Conservation (phyloP, 257 asterid genomes). For the Perilla frutescens region DNA sequence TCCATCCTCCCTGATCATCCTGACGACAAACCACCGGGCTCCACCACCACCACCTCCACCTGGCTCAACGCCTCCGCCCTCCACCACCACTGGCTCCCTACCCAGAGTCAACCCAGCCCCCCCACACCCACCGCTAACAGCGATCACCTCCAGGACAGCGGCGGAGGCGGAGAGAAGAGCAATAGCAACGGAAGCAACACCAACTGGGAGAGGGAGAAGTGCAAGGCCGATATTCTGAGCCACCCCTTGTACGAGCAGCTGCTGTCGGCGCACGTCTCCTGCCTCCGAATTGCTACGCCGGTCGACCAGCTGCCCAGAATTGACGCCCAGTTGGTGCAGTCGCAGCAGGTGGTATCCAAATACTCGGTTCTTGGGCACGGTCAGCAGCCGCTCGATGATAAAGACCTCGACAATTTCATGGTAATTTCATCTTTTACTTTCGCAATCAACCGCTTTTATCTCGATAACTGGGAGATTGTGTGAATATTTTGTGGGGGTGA, state of each 20-base stretch:
- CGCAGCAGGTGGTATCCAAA: constrained; percentile 87
- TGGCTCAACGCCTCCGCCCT: constrained; percentile 50
- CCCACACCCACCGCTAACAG: constrained; percentile 41
- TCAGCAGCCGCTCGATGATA: constrained; percentile 68
- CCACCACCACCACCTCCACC: constrained; percentile 35
- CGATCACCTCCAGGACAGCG: constrained; percentile 48
- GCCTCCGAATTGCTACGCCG: constrained; percentile 95
- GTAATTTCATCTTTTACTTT: constrained; percentile 37
- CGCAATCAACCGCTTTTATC: not conserved
- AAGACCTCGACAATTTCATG: constrained; percentile 97
- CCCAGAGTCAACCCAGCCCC: constrained; percentile 51
- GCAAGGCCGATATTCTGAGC: constrained; percentile 79
- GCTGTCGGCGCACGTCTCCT: constrained; percentile 86
- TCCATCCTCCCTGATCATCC: constrained; percentile 52
- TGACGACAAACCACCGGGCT: constrained; percentile 40
- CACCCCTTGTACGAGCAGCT: constrained; percentile 91
- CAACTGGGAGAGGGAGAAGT: constrained; percentile 86
- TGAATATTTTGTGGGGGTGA: not conserved
- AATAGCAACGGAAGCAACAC: constrained; percentile 34
- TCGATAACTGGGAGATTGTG: not conserved
- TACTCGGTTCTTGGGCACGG: constrained; percentile 74
- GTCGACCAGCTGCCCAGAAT: constrained; percentile 97
- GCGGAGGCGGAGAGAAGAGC: constrained; percentile 38
- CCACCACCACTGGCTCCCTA: constrained; percentile 60
- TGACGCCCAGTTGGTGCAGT: constrained; percentile 94